phyloP scores from a whole-genome alignment of 345 rosid species.

The Barbarea vulgaris region DNA sequence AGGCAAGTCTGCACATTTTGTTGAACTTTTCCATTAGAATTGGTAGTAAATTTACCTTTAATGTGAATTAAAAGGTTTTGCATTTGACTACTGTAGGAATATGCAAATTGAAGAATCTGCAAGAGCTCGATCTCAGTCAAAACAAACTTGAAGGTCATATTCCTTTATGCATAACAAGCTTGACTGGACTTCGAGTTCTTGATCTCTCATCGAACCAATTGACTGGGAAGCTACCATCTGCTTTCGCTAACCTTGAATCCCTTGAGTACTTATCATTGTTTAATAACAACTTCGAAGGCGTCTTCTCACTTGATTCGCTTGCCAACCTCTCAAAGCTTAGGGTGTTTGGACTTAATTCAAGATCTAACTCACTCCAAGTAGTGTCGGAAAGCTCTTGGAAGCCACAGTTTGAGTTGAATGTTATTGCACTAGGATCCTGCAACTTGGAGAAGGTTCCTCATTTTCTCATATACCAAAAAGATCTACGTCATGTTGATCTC shows the following conservation, averaged over 20 bases:
- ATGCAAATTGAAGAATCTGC: neutral
- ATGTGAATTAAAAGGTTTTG: neutral
- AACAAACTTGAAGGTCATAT: neutral
- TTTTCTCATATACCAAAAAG: slow-evolving; percentile 12
- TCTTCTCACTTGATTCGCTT: neutral
- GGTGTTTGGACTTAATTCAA: slow-evolving; percentile 12
- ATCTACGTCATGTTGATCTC: slow-evolving; percentile 18
- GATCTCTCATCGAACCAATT: slow-evolving; percentile 24
- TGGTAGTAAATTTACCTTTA: neutral
- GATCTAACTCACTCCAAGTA: neutral
- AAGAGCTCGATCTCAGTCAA: slow-evolving; percentile 11
- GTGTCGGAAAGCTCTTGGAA: neutral
- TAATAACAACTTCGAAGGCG: slow-evolving; percentile 26
- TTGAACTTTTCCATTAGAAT: neutral
- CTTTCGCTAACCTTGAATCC: slow-evolving; percentile 4
- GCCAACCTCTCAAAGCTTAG: slow-evolving; percentile 24
- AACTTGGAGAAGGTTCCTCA: slow-evolving; percentile 9
- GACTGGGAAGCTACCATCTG: neutral
- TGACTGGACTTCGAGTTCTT: slow-evolving; percentile 1
- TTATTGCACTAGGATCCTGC: slow-evolving; percentile 3
- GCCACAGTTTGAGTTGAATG: slow-evolving; percentile 18
- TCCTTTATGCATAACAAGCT: slow-evolving; percentile 5
- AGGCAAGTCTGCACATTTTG: slow-evolving; percentile 8
- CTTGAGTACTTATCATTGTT: slow-evolving; percentile 24
- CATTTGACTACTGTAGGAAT: neutral